Percentiles rank a stretch among this genome's conserved stretches.
Evolutionary conservation across 2,329 filamentous ascomycete species (phyloP).

Genomic region (Pestalotiopsis sp.): DNA sequence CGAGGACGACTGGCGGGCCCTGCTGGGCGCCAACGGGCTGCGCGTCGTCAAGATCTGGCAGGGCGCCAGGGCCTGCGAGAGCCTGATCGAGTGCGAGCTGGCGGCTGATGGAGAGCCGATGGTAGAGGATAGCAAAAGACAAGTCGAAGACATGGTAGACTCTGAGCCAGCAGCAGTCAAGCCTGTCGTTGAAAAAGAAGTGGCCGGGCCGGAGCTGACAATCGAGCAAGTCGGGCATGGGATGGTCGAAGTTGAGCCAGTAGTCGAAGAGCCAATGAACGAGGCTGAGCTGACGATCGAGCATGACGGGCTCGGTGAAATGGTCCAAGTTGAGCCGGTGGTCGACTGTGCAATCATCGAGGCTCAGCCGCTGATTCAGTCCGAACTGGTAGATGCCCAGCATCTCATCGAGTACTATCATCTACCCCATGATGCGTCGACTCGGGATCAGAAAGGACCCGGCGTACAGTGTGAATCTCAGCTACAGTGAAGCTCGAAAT

Average conservation of each 20-base stretch:
- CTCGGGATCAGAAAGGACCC: neutral
- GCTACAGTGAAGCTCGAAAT: neutral
- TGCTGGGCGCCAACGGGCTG: slow-evolving; percentile 35
- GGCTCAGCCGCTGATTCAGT: neutral
- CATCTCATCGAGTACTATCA: neutral
- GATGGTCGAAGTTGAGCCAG: neutral
- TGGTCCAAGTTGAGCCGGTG: too few species aligned
- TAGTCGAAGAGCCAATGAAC: neutral
- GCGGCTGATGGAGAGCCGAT: neutral
- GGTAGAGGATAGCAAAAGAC: neutral
- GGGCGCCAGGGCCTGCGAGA: slow-evolving; percentile 34
- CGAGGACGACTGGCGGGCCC: slow-evolving; percentile 32
- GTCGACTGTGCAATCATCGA: too few species aligned
- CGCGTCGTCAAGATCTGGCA: slow-evolving; percentile 36
- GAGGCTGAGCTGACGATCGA: neutral
- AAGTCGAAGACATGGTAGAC: neutral
- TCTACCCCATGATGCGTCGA: neutral
- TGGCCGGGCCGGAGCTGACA: too few species aligned
- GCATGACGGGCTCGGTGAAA: neutral
- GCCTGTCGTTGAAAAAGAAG: neutral
- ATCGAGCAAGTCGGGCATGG: too few species aligned
- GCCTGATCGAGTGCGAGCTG: slow-evolving; percentile 37
- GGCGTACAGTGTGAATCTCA: neutral
- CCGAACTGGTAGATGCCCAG: neutral
- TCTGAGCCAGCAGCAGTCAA: neutral